Evolutionary conservation across 306 rosid genomes (phyloP).

Genomic region (Luffa acutangula): DNA sequence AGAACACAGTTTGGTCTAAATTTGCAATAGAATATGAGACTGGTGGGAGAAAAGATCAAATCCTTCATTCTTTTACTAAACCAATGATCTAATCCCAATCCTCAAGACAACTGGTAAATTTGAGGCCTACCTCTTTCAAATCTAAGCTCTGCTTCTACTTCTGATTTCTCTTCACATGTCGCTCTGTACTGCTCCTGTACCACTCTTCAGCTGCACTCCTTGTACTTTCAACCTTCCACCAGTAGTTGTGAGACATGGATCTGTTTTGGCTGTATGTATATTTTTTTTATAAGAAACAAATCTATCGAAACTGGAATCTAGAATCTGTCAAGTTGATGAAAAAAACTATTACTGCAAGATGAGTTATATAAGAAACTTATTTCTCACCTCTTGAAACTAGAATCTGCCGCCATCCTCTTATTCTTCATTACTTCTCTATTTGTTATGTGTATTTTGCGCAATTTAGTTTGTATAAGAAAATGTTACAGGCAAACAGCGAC

Average conservation of each 20-base stretch:
- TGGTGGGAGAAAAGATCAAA: not conserved
- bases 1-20: not conserved
- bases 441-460: not conserved
- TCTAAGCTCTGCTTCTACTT: not conserved
- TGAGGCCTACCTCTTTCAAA: not conserved
- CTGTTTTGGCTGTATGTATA: not conserved
- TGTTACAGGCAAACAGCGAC: slow-evolving; percentile 59
- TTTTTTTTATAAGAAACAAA: not conserved
- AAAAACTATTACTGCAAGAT: not conserved
- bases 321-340: not conserved
- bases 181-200: not conserved
- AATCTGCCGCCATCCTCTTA: not conserved
- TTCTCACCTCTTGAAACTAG: not conserved
- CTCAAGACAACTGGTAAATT: not conserved
- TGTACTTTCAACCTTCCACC: not conserved
- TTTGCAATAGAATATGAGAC: not conserved
- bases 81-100: not conserved
- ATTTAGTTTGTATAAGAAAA: not conserved
- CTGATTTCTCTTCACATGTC: not conserved
- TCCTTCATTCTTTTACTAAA: not conserved
- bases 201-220: not conserved
- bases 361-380: not conserved
- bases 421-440: not conserved
- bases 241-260: not conserved
- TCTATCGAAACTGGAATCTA: not conserved